Conservation (phyloP, 257 asterid genomes). For the Euphrasia confusa region DNA sequence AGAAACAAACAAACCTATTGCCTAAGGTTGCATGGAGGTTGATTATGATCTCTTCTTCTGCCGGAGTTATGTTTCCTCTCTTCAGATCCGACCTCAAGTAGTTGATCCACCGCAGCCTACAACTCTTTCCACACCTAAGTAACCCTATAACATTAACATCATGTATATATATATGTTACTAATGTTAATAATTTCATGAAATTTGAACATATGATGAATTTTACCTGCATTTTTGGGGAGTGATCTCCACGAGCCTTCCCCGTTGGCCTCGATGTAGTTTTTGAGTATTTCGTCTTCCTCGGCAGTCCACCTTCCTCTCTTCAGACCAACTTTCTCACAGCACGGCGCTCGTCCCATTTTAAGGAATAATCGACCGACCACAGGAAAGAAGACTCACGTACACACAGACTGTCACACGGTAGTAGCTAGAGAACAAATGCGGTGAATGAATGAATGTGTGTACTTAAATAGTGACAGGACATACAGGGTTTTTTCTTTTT, state of each 20-base stretch:
- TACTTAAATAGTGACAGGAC: conserved; percentile 5
- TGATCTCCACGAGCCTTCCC: conserved; percentile 92
- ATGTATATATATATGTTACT: neutral
- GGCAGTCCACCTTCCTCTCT: conserved; percentile 77
- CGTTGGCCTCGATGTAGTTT: conserved; percentile 54
- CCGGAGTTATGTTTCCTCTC: conserved; percentile 69
- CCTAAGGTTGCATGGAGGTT: conserved; percentile 73
- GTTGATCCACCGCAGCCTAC: conserved; percentile 84
- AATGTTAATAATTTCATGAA: too few species aligned
- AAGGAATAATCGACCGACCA: too few species aligned
- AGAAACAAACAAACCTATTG: conserved; percentile 43
- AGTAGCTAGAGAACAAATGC: neutral
- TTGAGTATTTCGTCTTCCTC: conserved; percentile 72
- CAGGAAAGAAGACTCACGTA: too few species aligned
- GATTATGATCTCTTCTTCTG: conserved; percentile 61
- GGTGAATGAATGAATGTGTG: neutral
- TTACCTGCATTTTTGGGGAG: conserved; percentile 89
- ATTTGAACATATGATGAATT: neutral
- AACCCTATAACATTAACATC: conserved; percentile 50
- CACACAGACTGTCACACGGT: neutral
- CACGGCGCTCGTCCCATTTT: conserved; percentile 85
- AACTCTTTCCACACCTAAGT: conserved; percentile 84
- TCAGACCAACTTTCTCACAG: conserved; percentile 82
- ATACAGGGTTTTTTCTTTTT: neutral
- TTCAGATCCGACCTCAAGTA: conserved; percentile 74